phyloP scores from a whole-genome alignment of 2,329 filamentous ascomycete species.

The Neofusicoccum laricinum region DNA sequence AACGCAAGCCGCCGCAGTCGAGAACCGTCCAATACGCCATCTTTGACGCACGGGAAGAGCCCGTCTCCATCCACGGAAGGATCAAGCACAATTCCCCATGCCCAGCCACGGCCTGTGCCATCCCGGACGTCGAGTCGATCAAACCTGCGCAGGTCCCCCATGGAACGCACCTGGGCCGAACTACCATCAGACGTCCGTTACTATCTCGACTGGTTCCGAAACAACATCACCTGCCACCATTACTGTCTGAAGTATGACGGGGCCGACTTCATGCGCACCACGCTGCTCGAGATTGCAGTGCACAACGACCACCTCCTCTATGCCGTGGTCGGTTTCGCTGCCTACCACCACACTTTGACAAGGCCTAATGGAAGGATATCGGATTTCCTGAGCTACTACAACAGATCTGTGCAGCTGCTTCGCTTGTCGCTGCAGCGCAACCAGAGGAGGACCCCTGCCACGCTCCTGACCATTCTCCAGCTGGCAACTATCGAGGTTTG shows the following conservation, averaged over 20 bases:
- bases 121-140: conserved; percentile 34
- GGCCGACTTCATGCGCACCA: conserved; percentile 69
- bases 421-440: conserved; percentile 68
- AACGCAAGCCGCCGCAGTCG: conserved; percentile 26
- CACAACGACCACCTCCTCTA: conserved; percentile 80
- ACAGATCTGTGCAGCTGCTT: conserved; percentile 77
- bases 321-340: conserved; percentile 81
- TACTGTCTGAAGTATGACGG: conserved; percentile 74
- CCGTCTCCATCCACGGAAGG: conserved; percentile 53
- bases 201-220: conserved; percentile 74
- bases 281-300: conserved; percentile 69
- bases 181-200: conserved; percentile 69
- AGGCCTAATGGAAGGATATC: conserved; percentile 70
- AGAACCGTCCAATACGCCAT: conserved; percentile 39
- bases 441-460: conserved; percentile 69
- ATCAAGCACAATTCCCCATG: conserved; percentile 34
- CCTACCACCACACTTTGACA: conserved; percentile 76
- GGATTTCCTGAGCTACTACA: conserved; percentile 86
- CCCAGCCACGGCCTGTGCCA: conserved; percentile 27
- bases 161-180: conserved; percentile 31
- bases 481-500: conserved; percentile 88
- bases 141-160: conserved; percentile 21
- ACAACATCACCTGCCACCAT: conserved; percentile 76
- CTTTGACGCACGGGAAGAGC: conserved; percentile 43
- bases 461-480: conserved; percentile 82